These are phyloP conservation scores for Raffaelea arxii DNA, from an alignment of 2,329 filamentous ascomycete genomes.

Conservation along the genomic window DNA sequence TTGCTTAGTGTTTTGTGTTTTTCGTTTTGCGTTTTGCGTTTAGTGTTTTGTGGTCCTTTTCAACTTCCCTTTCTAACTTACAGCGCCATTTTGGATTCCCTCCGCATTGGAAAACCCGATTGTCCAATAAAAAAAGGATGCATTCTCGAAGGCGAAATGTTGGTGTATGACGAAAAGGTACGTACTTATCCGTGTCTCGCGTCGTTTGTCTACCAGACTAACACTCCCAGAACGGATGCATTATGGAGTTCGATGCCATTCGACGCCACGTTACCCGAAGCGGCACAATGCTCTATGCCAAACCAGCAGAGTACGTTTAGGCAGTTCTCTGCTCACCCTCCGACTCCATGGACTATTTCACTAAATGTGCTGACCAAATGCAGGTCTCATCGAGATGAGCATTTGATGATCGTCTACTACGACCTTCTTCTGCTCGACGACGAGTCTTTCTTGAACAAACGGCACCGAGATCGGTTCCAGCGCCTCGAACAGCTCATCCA, in stretches of 20 bases:
- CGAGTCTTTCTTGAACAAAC: constrained; percentile 37
- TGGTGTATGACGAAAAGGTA: constrained; percentile 62
- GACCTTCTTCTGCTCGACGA: constrained; percentile 46
- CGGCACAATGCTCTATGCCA: constrained; percentile 33
- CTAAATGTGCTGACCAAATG: not conserved
- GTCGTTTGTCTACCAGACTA: not conserved
- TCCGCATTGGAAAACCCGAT: constrained; percentile 48
- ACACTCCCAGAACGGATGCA: constrained; percentile 37
- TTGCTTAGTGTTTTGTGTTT: not conserved
- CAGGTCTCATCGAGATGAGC: constrained; percentile 33
- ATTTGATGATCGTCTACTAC: constrained; percentile 54
- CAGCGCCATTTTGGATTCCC: constrained; percentile 50
- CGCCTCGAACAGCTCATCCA: constrained; percentile 46
- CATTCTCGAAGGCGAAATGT: constrained; percentile 75
- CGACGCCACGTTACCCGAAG: constrained; percentile 69
- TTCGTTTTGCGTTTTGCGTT: no score
- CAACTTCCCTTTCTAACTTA: constrained; percentile 10
- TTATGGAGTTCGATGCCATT: constrained; percentile 73
- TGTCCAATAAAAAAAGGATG: constrained; percentile 56
- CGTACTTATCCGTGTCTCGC: constrained; percentile 6
- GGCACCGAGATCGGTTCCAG: constrained; percentile 50
- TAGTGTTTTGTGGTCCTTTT: no score
- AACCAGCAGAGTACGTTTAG: not conserved
- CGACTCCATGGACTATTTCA: not conserved
- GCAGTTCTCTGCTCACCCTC: constrained; percentile 9